These are phyloP conservation scores for Annulohypoxylon truncatum DNA, from an alignment of 2,329 filamentous ascomycete species.

Conservation along the genomic window DNA sequence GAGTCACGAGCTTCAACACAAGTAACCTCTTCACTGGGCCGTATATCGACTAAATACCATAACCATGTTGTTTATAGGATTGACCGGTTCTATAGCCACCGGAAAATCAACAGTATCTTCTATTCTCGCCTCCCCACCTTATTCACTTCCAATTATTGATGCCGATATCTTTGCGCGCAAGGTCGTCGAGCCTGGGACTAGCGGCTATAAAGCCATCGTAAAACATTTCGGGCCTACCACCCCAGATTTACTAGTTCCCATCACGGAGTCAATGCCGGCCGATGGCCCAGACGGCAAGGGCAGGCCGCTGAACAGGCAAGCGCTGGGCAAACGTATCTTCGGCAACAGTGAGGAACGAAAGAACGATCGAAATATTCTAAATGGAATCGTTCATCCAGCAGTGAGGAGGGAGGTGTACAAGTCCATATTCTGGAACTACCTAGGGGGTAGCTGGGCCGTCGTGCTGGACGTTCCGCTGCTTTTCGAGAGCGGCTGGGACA, in stretches of 20 bases:
- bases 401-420: conserved; percentile 86
- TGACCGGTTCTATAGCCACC: conserved; percentile 97
- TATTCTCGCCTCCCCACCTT: conserved; percentile 81
- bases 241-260: conserved; percentile 81
- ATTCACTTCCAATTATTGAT: conserved; percentile 91
- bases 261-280: conserved; percentile 63
- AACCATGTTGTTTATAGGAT: conserved; percentile 91
- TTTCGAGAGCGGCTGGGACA: conserved; percentile 89
- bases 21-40: background rate
- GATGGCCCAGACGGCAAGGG: conserved; percentile 70
- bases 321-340: conserved; percentile 87
- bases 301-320: conserved; percentile 84
- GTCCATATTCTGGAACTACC: conserved; percentile 76
- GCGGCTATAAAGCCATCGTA: conserved; percentile 85
- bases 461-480: conserved; percentile 92
- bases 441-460: conserved; percentile 85
- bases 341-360: conserved; percentile 77
- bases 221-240: conserved; percentile 83
- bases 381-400: conserved; percentile 91
- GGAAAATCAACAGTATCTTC: conserved; percentile 96
- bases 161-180: conserved; percentile 92
- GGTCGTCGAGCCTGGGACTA: conserved; percentile 92
- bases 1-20: background rate
- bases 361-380: conserved; percentile 80
- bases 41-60: background rate